Base-by-base conservation (phyloP, 257 asterid species). In the Lycium ferocissimum region DNA sequence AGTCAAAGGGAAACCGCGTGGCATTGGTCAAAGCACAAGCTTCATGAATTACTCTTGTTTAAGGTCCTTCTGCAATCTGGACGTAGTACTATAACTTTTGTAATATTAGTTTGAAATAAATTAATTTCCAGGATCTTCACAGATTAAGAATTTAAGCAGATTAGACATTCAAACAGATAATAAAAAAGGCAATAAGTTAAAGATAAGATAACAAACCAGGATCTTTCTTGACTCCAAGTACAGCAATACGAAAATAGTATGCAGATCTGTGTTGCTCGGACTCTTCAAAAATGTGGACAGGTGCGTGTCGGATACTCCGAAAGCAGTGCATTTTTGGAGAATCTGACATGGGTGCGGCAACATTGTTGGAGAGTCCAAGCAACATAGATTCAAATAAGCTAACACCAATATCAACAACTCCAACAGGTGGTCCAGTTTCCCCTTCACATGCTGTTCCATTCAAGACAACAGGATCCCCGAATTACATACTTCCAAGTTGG, bases 151-250 rank as follows among this genome's bases (percentile, higher is more conserved):
- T 20, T 58, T 58, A 58, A 58, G 65, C 65, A 58, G 56, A 22
- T 18, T 15, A 57, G 80, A 20, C 33, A 5, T 84, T 5, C 70
- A 56, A 53, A 84, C 53, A 65, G 7, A 56, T 66, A 38, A 76
- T 20, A 26, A 26, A 45, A 26, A 79, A 85, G 22, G 70, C 75
- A 49, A 33, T 11, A 15, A 45, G 43, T 51, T 14, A 18, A 61
- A 62, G 67, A 56, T 83, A 73, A 47, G 54, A 78, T 78, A 67
- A 22, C 84, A 86, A 87, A 95, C 99, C 97, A 43, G 95, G 96
- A 86, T 94, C 98, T 83, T 91, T 92, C 91, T 89, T 94, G 84
- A 94, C 98, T 86, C 99, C 99, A 79, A 98, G 99, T 85, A 94
- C 86, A 91, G 99, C 93, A 65, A 94, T 84, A 86, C 97, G 93